Evolutionary conservation across 1,284 basidiomycete genomes (phyloP).

Genomic region (Cystobasidium slooffiae): DNA sequence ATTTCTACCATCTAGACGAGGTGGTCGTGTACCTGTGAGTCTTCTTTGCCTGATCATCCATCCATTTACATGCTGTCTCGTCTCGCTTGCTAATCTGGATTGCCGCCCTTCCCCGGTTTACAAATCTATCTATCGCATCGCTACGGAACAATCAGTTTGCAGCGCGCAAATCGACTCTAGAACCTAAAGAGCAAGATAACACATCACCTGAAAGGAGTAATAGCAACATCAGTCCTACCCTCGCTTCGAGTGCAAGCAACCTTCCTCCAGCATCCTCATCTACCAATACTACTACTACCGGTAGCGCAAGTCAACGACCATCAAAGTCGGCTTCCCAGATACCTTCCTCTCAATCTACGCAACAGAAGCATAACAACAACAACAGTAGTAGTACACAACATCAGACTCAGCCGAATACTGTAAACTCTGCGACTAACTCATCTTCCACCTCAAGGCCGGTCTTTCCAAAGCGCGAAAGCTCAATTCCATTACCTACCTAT

Average conservation of each 20-base stretch:
- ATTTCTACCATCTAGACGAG: constrained; percentile 57
- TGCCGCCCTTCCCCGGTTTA: not conserved
- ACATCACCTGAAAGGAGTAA: not conserved
- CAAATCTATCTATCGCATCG: not conserved
- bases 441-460: constrained; percentile 4
- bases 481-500: constrained; percentile 7
- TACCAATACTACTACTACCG: not conserved
- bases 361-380: too few relatives aligned
- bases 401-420: not conserved
- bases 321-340: constrained; percentile 1
- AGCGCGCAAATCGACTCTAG: not conserved
- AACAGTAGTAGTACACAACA: not conserved
- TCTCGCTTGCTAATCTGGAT: not conserved
- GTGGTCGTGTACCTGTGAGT: constrained; percentile 50
- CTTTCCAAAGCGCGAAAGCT: constrained; percentile 18
- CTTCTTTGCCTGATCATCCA: not conserved
- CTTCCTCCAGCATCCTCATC: not conserved
- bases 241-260: not conserved
- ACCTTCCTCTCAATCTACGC: not conserved
- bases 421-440: not conserved
- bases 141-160: not conserved
- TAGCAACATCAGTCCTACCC: not conserved
- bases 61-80: not conserved
- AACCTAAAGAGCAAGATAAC: not conserved
- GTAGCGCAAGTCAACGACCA: not conserved